These are phyloP conservation scores for Mariannaea sp. DNA, from an alignment of 2,329 filamentous ascomycete species.

Conservation along the genomic window DNA sequence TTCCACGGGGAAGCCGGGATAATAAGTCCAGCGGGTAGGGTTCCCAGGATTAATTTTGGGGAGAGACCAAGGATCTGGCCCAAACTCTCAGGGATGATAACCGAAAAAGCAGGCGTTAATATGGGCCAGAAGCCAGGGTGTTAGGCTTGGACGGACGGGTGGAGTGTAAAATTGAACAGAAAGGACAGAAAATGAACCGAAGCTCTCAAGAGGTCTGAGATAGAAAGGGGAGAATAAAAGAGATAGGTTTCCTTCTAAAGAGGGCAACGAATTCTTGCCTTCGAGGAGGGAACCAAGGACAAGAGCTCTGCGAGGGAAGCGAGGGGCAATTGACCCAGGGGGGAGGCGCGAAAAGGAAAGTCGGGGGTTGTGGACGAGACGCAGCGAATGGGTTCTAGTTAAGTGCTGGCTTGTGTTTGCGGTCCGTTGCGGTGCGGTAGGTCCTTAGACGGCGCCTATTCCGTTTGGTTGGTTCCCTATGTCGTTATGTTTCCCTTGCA, in stretches of 20 bases:
- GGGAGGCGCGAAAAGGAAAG: slow-evolving; percentile 1
- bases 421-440: background rate
- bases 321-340: slow-evolving; percentile 15
- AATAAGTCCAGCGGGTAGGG: slow-evolving; percentile 20
- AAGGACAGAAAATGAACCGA: slow-evolving; percentile 7
- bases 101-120: slow-evolving; percentile 12
- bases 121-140: slow-evolving; percentile 6
- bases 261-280: background rate
- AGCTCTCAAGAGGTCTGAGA: background rate
- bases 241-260: too few relatives aligned
- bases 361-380: background rate
- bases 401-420: background rate
- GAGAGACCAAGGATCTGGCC: slow-evolving; percentile 24
- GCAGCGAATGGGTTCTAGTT: slow-evolving; percentile 3
- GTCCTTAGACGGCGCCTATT: slow-evolving; percentile 10
- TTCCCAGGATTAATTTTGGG: slow-evolving; percentile 16
- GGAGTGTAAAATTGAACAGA: background rate
- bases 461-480: slow-evolving; percentile 12
- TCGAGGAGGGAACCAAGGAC: background rate
- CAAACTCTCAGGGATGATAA: slow-evolving; percentile 8
- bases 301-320: slow-evolving; percentile 1
- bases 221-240: background rate
- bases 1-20: slow-evolving; percentile 35
- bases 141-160: slow-evolving; percentile 6
- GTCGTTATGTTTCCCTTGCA: background rate